phyloP scores from a whole-genome alignment of 495 filamentous ascomycete species.

The Penicillium salamii region DNA sequence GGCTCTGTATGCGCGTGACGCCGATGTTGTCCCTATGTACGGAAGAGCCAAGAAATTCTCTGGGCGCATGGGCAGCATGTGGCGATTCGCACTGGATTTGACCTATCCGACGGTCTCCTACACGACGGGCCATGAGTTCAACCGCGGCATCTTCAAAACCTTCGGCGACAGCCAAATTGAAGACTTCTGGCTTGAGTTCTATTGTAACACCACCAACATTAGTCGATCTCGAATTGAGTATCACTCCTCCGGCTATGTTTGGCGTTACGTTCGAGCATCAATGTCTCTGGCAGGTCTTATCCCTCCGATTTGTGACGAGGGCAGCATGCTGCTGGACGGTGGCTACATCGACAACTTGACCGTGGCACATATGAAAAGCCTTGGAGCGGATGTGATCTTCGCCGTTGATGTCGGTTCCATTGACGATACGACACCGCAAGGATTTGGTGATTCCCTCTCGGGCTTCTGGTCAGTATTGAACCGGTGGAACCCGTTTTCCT shows the following conservation, averaged over 20 bases:
- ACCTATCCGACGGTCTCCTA: conserved; percentile 95
- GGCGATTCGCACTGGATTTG: conserved; percentile 92
- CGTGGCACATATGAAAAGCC: conserved; percentile 92
- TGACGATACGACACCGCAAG: conserved; percentile 86
- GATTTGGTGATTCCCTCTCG: conserved; percentile 90
- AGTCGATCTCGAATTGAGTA: conserved; percentile 83
- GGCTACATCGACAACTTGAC: conserved; percentile 98
- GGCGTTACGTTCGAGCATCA: conserved; percentile 92
- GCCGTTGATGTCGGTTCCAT: conserved; percentile 91
- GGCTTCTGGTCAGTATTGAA: conserved; percentile 92
- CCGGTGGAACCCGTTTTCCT: conserved; percentile 93
- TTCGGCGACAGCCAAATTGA: conserved; percentile 96
- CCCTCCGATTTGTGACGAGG: conserved; percentile 93
- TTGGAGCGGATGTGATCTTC: conserved; percentile 92
- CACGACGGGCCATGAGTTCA: conserved; percentile 98
- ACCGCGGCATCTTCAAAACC: conserved; percentile 97
- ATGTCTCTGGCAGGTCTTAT: conserved; percentile 94
- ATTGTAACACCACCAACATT: conserved; percentile 99
- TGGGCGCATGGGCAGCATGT: conserved; percentile 94
- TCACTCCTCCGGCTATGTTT: conserved; percentile 92
- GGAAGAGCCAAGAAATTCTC: conserved; percentile 95
- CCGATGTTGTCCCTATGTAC: conserved; percentile 95
- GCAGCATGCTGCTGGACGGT: conserved; percentile 91
- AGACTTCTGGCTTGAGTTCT: conserved; percentile 98
- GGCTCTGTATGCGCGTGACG: conserved; percentile 91